Evolutionary conservation across 331 rosid genomes (phyloP), one percentile per base, ranked within the genome.

Genomic region (Prunus yedoensis): DNA sequence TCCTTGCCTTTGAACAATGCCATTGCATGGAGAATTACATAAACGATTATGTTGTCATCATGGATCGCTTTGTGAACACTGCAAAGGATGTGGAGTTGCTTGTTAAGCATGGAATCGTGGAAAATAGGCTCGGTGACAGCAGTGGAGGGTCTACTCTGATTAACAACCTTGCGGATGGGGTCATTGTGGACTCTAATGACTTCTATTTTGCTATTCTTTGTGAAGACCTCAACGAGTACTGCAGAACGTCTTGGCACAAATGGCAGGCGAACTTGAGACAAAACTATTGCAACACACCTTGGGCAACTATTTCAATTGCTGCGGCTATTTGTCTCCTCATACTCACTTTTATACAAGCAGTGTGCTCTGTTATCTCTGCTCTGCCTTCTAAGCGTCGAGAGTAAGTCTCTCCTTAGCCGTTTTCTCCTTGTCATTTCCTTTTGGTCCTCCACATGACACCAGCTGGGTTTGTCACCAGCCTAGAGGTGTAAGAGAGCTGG

Each of bases 181-280:
- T 62, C 0, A 0, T 15, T 2, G 1, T 61, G 49, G 5, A 47
- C 0, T 0, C 0, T 1, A 8, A 38, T 0, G 5, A 66, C 0
- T 80, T 66, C 75, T 41, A 70, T 59, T 74, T 47, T 54, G 59
- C 68, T 6, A 1, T 3, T 21, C 43, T 60, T 30, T 70, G 10
- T 64, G 43, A 67, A 21, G 66, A 50, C 0, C 67, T 86, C 12
- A 35, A 70, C 8, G 13, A 7, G 0, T 71, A 77, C 74, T 52
- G 57, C 62, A 53, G 38, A 41, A 35, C 7, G 7, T 49, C 81
- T 0, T 71, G 82, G 76, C 76, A 79, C 65, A 66, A 54, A 13
- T 76, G 86, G 89, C 73, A 54, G 74, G 80, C 82, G 3, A 77
- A 58, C 30, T 51, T 82, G 76, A 65, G 25, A 28, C 71, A 75